Conservation (phyloP, 345 rosid genomes). For the Streptanthus diversifolius region DNA sequence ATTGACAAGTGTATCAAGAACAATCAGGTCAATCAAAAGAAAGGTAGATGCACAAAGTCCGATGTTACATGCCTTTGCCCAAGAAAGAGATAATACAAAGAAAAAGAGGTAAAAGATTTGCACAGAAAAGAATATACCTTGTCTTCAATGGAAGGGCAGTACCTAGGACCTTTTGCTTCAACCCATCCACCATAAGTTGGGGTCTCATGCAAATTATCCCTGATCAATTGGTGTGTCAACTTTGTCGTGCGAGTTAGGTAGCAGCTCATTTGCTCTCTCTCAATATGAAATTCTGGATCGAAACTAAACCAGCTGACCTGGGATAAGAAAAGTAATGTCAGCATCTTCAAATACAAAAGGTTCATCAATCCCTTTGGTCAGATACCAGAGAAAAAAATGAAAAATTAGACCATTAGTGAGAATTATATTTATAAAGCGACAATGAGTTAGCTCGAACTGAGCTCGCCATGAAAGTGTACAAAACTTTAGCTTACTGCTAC, state of each 20-base stretch:
- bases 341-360: constrained; percentile 19
- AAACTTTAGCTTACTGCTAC: not conserved
- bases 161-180: constrained; percentile 98
- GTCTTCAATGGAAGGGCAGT: constrained; percentile 98
- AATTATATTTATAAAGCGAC: not conserved
- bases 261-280: constrained; percentile 96
- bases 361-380: constrained; percentile 1
- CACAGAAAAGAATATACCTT: constrained; percentile 47
- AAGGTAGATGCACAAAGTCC: not conserved
- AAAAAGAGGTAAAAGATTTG: not conserved
- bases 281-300: constrained; percentile 78
- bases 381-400: constrained; percentile 4
- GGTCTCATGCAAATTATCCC: constrained; percentile 90
- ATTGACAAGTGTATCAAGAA: constrained; percentile 3
- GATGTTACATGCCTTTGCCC: not conserved
- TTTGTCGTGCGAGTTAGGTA: constrained; percentile 86
- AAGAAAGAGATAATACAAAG: constrained; percentile 2
- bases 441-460: no score
- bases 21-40: not conserved
- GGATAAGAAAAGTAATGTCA: constrained; percentile 20
- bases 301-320: constrained; percentile 98
- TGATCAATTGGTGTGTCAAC: constrained; percentile 78
- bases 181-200: constrained; percentile 99
- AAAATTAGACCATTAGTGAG: not conserved
- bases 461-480: not conserved